phyloP scores from a whole-genome alignment of 129 eudicot genomes.

The Arctium lappa region DNA sequence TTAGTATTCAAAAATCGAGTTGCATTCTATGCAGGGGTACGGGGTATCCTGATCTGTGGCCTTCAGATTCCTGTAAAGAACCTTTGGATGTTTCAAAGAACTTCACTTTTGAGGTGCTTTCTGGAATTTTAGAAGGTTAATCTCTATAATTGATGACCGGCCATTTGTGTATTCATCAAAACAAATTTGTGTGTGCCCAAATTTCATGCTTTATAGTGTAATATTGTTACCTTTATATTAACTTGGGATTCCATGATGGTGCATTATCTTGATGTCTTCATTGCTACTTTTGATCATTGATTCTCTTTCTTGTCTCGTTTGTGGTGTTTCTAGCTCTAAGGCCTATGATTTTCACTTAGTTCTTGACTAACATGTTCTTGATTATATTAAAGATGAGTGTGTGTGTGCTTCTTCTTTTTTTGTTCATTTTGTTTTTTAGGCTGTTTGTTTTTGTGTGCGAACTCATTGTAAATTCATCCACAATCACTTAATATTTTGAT shows the following conservation, averaged over 20 bases:
- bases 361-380: background rate
- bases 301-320: background rate
- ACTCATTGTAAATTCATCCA: background rate
- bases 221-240: background rate
- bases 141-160: background rate
- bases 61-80: conserved; percentile 82
- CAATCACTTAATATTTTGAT: background rate
- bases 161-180: background rate
- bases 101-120: conserved; percentile 81
- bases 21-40: conserved; percentile 67
- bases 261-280: background rate
- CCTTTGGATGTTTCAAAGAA: conserved; percentile 93
- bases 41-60: conserved; percentile 97
- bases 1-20: conserved; percentile 1
- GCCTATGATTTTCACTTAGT: background rate
- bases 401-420: background rate
- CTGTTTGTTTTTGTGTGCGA: background rate
- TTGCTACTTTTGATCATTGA: background rate
- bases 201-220: background rate
- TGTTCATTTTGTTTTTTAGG: background rate
- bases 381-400: background rate
- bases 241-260: background rate
- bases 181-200: background rate
- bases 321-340: background rate
- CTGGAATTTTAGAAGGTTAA: conserved; percentile 81